Evolutionary conservation across 2,329 filamentous ascomycete species (phyloP).

Genomic region (Diaporthe sp.): DNA sequence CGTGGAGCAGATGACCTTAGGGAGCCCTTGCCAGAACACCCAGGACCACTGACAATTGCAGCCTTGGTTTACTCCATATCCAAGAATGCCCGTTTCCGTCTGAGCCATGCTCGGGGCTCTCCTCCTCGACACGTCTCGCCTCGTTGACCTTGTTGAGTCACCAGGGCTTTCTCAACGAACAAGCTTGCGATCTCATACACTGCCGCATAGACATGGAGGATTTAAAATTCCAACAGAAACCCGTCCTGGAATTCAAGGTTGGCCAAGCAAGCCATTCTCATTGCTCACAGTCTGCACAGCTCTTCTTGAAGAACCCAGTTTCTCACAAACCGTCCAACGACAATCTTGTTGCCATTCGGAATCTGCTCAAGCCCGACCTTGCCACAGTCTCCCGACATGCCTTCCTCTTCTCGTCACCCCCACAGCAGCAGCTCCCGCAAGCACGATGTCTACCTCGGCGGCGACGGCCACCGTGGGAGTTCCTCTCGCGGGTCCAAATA

Average conservation of each 20-base stretch:
- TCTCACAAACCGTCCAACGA: background rate
- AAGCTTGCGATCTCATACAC: slow-evolving; percentile 16
- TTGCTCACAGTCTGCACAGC: background rate
- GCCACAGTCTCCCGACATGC: background rate
- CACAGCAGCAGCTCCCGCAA: slow-evolving; percentile 17
- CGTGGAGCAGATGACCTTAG: background rate
- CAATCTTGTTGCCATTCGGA: background rate
- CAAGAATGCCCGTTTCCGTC: background rate
- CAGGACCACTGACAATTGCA: background rate
- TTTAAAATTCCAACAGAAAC: background rate
- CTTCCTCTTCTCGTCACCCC: slow-evolving; percentile 9
- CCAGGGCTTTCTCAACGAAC: slow-evolving; percentile 8
- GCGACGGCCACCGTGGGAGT: background rate
- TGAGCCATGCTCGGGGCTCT: slow-evolving; percentile 19
- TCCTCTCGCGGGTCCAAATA: slow-evolving; percentile 13
- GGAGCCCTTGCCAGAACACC: background rate
- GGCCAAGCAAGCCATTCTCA: background rate
- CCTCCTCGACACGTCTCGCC: background rate
- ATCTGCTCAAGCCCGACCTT: background rate
- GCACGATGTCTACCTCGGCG: slow-evolving; percentile 17
- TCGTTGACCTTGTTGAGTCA: background rate
- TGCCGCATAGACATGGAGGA: background rate
- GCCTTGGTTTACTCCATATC: slow-evolving; percentile 2
- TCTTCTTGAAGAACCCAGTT: background rate
- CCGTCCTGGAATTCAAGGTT: slow-evolving; percentile 11